Evolutionary conservation across 495 filamentous ascomycete species (phyloP), one percentile per base, ranked within the genome.

Genomic region (Podospora sp.): DNA sequence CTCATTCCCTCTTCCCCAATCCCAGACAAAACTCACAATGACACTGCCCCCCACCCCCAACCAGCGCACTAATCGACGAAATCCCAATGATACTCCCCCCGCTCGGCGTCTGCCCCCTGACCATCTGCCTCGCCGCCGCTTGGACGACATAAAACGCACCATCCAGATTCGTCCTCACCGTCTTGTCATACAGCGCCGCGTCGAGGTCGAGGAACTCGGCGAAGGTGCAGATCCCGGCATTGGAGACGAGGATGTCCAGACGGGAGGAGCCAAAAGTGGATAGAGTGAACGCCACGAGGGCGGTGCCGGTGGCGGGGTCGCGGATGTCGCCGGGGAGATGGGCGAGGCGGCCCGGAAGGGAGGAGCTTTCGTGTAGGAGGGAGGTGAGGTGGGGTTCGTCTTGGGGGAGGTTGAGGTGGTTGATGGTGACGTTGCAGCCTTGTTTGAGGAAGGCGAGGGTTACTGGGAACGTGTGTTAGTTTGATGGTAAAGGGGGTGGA

Each of bases 81-180:
- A 97, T 85, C 0, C 86, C 92, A 69, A 97, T 96, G 70, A 97
- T 95, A 36, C 85, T 87, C 11, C 93, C 93, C 29, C 92, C 91
- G 2, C 78, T 9, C 53, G 87, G 69, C 22, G 76, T 79, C 66
- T 94, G 89, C 4, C 61, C 25, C 6, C 74, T 72, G 0, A 88
- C 88, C 91, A 96, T 95, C 74, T 93, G 91, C 0, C 86, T 84
- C 0, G 91, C 92, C 0, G 92, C 93, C 0, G 92, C 91, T 80
- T 96, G 93, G 12, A 89, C 88, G 20, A 89, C 83, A 79, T 92
- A 93, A 83, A 96, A 97, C 7, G 92, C 89, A 33, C 93, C 93
- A 70, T 89, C 87, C 66, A 97, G 88, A 76, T 96, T 97, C 29
- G 90, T 93, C 12, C 83, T 79, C 22, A 96, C 80, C 0, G 89